Conservation (phyloP, 2,329 filamentous ascomycete genomes). For the Neoascochyta sp. region DNA sequence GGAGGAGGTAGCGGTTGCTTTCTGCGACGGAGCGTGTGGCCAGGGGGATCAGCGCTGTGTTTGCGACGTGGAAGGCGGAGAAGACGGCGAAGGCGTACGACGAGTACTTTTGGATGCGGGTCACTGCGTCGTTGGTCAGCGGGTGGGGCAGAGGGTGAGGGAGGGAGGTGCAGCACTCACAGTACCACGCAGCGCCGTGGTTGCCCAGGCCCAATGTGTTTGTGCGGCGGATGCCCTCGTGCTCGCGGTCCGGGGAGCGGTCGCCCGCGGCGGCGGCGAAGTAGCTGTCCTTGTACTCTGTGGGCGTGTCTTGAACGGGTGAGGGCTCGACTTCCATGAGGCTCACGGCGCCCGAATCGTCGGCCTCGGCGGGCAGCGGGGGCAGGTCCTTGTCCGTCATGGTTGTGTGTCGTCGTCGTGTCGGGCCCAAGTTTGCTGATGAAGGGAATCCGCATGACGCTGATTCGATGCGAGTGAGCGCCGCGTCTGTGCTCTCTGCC, state of each 20-base stretch:
- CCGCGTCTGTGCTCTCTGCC: slow-evolving; percentile 18
- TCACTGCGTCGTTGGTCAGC: slow-evolving; percentile 51
- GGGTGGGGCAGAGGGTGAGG: not conserved
- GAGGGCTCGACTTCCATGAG: slow-evolving; percentile 77
- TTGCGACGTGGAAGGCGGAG: slow-evolving; percentile 43
- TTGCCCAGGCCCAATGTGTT: slow-evolving; percentile 48
- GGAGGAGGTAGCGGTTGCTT: slow-evolving; percentile 81
- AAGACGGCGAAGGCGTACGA: slow-evolving; percentile 59
- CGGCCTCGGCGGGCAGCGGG: slow-evolving; percentile 5
- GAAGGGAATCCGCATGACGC: slow-evolving; percentile 24
- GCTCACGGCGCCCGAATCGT: slow-evolving; percentile 56
- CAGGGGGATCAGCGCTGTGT: slow-evolving; percentile 46
- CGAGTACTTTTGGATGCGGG: slow-evolving; percentile 79
- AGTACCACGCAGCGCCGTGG: slow-evolving; percentile 71
- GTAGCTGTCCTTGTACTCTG: slow-evolving; percentile 51
- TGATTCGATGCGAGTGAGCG: slow-evolving; percentile 24
- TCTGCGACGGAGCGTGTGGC: slow-evolving; percentile 52
- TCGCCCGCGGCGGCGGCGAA: slow-evolving; percentile 34
- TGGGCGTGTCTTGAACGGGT: slow-evolving; percentile 62
- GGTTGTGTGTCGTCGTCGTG: slow-evolving; percentile 4
- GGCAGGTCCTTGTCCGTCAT: slow-evolving; percentile 5
- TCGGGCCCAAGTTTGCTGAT: slow-evolving; percentile 16
- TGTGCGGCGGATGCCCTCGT: slow-evolving; percentile 12
- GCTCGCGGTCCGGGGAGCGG: slow-evolving; percentile 3
- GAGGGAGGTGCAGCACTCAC: slow-evolving; percentile 47